Evolutionary conservation across 306 rosid genomes (phyloP).

Genomic region (Bauhinia variegata): DNA sequence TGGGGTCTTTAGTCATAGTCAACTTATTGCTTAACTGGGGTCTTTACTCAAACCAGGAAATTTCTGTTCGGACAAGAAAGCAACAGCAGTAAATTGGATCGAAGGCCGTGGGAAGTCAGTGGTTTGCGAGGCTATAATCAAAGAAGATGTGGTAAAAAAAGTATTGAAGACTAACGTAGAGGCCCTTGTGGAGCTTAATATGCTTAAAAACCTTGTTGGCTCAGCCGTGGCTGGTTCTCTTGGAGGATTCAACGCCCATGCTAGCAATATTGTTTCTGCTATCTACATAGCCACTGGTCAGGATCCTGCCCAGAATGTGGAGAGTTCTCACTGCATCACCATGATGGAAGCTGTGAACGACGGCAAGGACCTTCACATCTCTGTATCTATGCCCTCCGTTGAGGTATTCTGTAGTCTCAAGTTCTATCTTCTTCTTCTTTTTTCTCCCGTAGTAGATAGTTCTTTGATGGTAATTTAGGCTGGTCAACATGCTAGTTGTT

Average conservation of each 20-base stretch:
- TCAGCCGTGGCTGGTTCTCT: conserved; percentile 93
- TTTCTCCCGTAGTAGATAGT: neutral
- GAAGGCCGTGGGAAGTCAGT: conserved; percentile 92
- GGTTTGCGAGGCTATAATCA: conserved; percentile 82
- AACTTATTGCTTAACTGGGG: conserved; percentile 15
- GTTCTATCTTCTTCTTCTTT: neutral
- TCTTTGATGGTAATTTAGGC: neutral
- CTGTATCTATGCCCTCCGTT: conserved; percentile 91
- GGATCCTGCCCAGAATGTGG: conserved; percentile 94
- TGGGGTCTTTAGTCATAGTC: neutral
- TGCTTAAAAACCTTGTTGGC: conserved; percentile 91
- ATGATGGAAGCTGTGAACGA: conserved; percentile 87
- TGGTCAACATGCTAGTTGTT: neutral
- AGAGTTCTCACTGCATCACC: conserved; percentile 91
- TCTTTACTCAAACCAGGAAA: conserved; percentile 46
- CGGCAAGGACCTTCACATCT: conserved; percentile 81
- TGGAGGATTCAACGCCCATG: conserved; percentile 96
- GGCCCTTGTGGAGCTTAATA: conserved; percentile 82
- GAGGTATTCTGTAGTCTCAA: conserved; percentile 53
- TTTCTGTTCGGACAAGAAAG: conserved; percentile 92
- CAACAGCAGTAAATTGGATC: conserved; percentile 90
- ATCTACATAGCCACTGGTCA: conserved; percentile 89
- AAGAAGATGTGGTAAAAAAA: conserved; percentile 74
- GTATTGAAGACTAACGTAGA: conserved; percentile 80
- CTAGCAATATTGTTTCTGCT: conserved; percentile 86